phyloP scores from a whole-genome alignment of 148 eudicot species.

The Fagopyrum homotropicum region DNA sequence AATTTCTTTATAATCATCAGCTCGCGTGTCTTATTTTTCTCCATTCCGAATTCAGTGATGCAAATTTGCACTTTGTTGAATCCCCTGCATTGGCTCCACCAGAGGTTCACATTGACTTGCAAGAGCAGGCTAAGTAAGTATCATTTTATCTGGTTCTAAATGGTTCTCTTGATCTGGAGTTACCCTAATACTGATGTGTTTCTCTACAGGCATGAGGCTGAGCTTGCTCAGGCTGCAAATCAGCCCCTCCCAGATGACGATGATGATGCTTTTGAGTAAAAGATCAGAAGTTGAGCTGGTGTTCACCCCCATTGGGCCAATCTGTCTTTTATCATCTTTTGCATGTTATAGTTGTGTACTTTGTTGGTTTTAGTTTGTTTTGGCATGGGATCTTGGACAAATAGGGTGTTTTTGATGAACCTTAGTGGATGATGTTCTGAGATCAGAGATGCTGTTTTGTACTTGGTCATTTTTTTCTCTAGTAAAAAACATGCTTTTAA shows the following conservation, averaged over 20 bases:
- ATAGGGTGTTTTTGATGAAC: background rate
- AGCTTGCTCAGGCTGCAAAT: background rate
- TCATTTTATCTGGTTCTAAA: background rate
- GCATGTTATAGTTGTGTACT: background rate
- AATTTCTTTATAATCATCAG: background rate
- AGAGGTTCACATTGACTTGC: slow-evolving; percentile 42
- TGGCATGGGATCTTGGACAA: slow-evolving; percentile 2
- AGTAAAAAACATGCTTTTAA: background rate
- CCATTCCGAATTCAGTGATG: slow-evolving; percentile 23
- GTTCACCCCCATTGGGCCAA: background rate
- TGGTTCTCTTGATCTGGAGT: background rate
- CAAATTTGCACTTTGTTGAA: slow-evolving; percentile 44
- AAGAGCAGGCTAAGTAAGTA: slow-evolving; percentile 39
- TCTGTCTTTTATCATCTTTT: background rate
- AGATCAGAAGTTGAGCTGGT: background rate
- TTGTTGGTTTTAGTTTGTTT: background rate
- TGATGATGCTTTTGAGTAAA: slow-evolving; percentile 9
- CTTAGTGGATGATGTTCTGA: background rate
- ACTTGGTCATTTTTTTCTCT: background rate
- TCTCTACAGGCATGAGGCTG: slow-evolving; percentile 10
- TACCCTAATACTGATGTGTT: background rate
- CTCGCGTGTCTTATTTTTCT: background rate
- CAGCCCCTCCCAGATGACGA: slow-evolving; percentile 8
- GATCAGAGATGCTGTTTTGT: background rate
- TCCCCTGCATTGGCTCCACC: slow-evolving; percentile 44